Evolutionary conservation across 73 alveolate species (phyloP).

Genomic region (Tetrahymena thermophila): DNA sequence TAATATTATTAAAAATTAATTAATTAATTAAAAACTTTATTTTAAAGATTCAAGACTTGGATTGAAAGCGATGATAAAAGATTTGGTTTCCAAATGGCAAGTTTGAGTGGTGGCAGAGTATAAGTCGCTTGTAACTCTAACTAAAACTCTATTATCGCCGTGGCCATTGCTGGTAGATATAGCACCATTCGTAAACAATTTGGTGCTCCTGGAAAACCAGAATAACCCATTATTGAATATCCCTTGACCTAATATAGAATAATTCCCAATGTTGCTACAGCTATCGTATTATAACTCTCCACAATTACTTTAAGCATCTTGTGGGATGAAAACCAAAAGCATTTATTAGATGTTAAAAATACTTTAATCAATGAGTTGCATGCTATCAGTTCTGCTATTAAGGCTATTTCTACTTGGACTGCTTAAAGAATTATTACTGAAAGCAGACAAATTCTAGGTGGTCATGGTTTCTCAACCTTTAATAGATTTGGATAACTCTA

Average conservation of each 20-base stretch:
- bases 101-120: constrained; percentile 72
- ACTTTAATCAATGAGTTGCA: constrained; percentile 41
- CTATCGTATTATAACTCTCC: constrained; percentile 29
- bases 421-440: constrained; percentile 45
- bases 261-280: constrained; percentile 55
- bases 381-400: constrained; percentile 52
- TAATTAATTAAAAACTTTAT: not conserved
- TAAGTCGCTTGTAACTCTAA: constrained; percentile 36
- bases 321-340: constrained; percentile 32
- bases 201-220: constrained; percentile 50
- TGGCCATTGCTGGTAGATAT: constrained; percentile 61
- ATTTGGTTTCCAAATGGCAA: constrained; percentile 60
- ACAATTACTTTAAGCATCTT: constrained; percentile 5
- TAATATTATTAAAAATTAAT: not conserved
- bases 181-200: constrained; percentile 61
- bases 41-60: constrained; percentile 13
- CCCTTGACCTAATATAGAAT: constrained; percentile 55
- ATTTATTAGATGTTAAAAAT: constrained; percentile 9
- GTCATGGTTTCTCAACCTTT: constrained; percentile 64
- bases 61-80: constrained; percentile 67
- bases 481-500: constrained; percentile 42
- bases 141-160: constrained; percentile 21
- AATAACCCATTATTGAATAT: constrained; percentile 53
- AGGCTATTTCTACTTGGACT: constrained; percentile 38
- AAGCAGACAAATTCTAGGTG: constrained; percentile 66